phyloP scores from a whole-genome alignment of 202 grass and related monocot species.

The Bolboschoenoplectus hybrid region DNA sequence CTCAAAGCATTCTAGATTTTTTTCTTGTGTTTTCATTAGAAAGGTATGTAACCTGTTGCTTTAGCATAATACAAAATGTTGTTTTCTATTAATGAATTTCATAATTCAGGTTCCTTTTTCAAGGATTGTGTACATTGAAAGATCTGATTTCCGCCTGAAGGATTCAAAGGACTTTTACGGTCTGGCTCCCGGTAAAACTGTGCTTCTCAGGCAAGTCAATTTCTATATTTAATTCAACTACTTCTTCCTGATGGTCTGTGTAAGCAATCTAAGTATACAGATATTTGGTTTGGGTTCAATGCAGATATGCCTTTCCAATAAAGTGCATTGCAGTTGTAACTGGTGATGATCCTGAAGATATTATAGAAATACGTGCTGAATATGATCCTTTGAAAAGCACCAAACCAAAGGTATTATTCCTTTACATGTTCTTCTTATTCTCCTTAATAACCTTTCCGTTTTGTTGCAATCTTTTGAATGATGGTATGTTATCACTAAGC shows the following conservation, averaged over 20 bases:
- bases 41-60: not conserved
- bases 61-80: constrained; percentile 1
- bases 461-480: not conserved
- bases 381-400: constrained; percentile 59
- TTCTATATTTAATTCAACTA: not conserved
- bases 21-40: not conserved
- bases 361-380: constrained; percentile 49
- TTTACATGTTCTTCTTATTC: not conserved
- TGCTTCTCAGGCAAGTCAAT: constrained; percentile 51
- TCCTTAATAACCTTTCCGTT: not conserved
- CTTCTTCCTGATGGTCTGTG: not conserved
- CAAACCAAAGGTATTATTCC: constrained; percentile 55
- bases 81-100: constrained; percentile 1
- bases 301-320: constrained; percentile 58
- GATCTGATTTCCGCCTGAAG: constrained; percentile 52
- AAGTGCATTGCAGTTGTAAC: constrained; percentile 52
- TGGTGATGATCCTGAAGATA: constrained; percentile 42
- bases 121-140: constrained; percentile 43
- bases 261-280: not conserved
- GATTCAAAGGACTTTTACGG: constrained; percentile 65
- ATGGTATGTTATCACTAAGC: not conserved
- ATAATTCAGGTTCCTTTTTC: constrained; percentile 42
- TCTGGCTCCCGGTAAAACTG: constrained; percentile 59
- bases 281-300: constrained; percentile 10
- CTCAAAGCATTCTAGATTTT: not conserved